Evolutionary conservation across 768 basidiomycete genomes (phyloP), one percentile per base, ranked within the genome.

Genomic region (Baorangia bicolor): DNA sequence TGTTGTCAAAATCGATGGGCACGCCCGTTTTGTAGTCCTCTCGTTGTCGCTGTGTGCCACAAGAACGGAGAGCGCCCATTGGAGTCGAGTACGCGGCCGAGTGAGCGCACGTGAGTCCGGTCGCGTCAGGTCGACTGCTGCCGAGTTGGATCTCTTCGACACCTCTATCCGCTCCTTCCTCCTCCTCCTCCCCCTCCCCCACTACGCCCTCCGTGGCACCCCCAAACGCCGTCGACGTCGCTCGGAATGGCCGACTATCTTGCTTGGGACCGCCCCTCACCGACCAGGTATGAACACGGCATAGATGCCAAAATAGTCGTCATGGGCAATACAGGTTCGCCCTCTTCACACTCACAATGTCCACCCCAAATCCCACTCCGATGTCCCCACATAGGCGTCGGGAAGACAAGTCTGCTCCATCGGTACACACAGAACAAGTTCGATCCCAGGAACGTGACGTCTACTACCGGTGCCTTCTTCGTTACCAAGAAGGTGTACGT

Each of bases 261-360:
- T 49, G 74, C 72, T 67, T 78, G 84, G 77, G 85, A 88, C 73
- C 85, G 85, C 46, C 88, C 87, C 72, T 73, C 79, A 49, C 73
- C 81, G 70, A 79, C 84, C 69, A 80, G 84, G 74, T 90, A 85
- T 71, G 90, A 92, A 68, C 86, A 87, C 62, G 89, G 89, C 64
- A 81, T 95, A 73, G 93, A 96, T 79, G 90, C 90, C 72, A 95
- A 95, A 84, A 91, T 95, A 72, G 93, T 96, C 69, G 85, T 96
- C 65, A 92, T 94, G 89, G 92, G 90, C 77, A 93, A 89, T 73
- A 79, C 77, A 64, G 82, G 83, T 81, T 51, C 56, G 78, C 64
- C 48, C 34, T 44, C 35, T 42, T 62, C 55, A 21, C 43, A 34
- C 48, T 53, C 63, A 27, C 62, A 55, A 27, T 56, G 25, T 45